These are phyloP conservation scores for Leccinum pachyderme DNA, from an alignment of 1,284 basidiomycete species.

Conservation along the genomic window DNA sequence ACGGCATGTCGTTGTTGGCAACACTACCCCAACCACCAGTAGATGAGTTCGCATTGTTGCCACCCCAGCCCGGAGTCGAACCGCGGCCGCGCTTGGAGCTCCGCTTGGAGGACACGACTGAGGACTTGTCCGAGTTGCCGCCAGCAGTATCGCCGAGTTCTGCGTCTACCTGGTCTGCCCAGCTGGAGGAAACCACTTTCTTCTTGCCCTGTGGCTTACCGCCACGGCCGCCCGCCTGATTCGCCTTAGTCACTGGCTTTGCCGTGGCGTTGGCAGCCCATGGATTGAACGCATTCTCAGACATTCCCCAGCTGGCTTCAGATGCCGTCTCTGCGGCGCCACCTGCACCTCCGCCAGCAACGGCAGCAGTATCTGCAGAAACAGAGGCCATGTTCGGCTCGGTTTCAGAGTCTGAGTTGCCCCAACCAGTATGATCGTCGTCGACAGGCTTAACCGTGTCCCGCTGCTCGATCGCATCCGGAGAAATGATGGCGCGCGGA, in stretches of 20 bases:
- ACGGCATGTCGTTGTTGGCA: conserved; percentile 21
- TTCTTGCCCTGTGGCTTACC: conserved; percentile 15
- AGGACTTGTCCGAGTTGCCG: background rate
- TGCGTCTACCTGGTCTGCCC: conserved; percentile 31
- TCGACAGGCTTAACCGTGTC: conserved; percentile 17
- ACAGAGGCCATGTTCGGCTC: conserved; percentile 2
- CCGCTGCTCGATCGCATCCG: conserved; percentile 25
- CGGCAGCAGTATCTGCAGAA: background rate
- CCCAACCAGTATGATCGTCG: conserved; percentile 19
- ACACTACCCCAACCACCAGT: conserved; percentile 28
- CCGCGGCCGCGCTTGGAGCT: conserved; percentile 9
- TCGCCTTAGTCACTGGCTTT: conserved; percentile 12
- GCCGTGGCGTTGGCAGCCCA: conserved; percentile 14
- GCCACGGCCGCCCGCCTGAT: background rate
- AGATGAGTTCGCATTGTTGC: conserved; percentile 14
- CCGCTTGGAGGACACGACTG: conserved; percentile 15
- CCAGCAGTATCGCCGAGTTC: conserved; percentile 12
- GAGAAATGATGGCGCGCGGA: conserved; percentile 28
- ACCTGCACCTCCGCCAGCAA: conserved; percentile 5
- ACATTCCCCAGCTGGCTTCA: conserved; percentile 18
- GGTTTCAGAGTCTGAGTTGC: conserved; percentile 16
- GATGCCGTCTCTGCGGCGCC: conserved; percentile 14
- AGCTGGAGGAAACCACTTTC: conserved; percentile 8
- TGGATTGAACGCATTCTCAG: conserved; percentile 23
- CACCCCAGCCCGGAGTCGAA: conserved; percentile 16